Percentiles rank a stretch among this genome's conserved stretches.
These are phyloP conservation scores for Candida piceae DNA, from an alignment of 805 yeast species.

Conservation along the genomic window DNA sequence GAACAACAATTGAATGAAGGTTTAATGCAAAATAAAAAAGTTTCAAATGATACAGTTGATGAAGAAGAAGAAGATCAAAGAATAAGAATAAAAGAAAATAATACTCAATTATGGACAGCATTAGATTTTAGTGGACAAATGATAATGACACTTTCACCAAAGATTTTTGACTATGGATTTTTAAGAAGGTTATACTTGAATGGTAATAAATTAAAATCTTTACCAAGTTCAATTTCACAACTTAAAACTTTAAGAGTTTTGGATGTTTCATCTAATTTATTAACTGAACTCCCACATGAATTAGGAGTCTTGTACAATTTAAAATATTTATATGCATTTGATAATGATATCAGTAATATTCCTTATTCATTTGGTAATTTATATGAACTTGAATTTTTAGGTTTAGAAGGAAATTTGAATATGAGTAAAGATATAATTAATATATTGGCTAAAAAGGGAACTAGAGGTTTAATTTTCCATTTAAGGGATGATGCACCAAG, in stretches of 20 bases:
- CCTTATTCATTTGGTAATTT: conserved; percentile 86
- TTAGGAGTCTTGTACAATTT: conserved; percentile 78
- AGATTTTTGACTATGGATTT: conserved; percentile 74
- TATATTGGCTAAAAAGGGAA: conserved; percentile 74
- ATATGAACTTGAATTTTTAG: conserved; percentile 79
- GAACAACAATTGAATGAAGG: conserved; percentile 31
- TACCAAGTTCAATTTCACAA: conserved; percentile 66
- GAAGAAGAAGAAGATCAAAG: conserved; percentile 67
- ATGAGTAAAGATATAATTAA: conserved; percentile 60
- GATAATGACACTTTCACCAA: conserved; percentile 61
- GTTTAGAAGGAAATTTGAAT: conserved; percentile 85
- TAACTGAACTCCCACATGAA: conserved; percentile 73
- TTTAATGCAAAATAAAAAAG: conserved; percentile 34
- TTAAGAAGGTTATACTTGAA: conserved; percentile 81
- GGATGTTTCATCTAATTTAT: conserved; percentile 76
- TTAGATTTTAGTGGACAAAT: conserved; percentile 91
- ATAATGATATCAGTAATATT: conserved; percentile 68
- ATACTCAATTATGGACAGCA: conserved; percentile 90
- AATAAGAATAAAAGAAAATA: conserved; percentile 51
- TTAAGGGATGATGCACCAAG: conserved; percentile 80
- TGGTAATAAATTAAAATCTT: conserved; percentile 66
- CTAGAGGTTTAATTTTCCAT: conserved; percentile 73
- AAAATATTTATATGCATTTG: conserved; percentile 80
- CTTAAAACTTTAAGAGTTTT: conserved; percentile 73
- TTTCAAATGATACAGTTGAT: conserved; percentile 33